Evolutionary conservation across 2,329 filamentous ascomycete species (phyloP), one percentile per base, ranked within the genome.

Genomic region (Scedosporium aurantiacum): DNA sequence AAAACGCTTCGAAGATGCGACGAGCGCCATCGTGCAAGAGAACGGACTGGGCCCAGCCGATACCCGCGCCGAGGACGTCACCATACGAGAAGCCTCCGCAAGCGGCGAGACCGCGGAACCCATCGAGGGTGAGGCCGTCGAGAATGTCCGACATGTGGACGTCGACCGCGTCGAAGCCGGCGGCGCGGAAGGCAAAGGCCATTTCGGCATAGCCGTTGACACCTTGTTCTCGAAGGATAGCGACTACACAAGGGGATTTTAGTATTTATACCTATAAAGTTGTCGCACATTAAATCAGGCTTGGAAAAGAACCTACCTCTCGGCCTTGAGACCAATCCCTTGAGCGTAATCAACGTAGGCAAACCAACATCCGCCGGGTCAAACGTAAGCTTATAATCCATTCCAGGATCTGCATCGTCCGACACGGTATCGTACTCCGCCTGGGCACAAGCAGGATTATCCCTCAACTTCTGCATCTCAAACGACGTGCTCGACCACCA

Each of bases 191-290:
- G 57, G 92, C 91, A 70, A 96, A 97, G 1, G 94, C 94, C 90
- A 99, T 96, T 74, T 99, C 94, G n/a, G 91, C 87, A 68, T 97
- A 85, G 50, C 92, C 90, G 75, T 99, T 97, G 66, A 96, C 90
- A 72, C 94, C 94, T 73, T 97, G 91, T 74, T 97, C 94, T 70
- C 94, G 84, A 23, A 99, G 84, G 67, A 99, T 96, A 52, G 94
- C 94, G 25, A 99, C 92, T 57, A 8, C 40, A 28, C 28, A 28
- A 1, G 8, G 14, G 14, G 2, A 55, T 4, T 14, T 55, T 18
- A 2, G 8, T n/a, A n/a, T n/a, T n/a, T n/a, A n/a, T n/a, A n/a
- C n/a, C n/a, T n/a, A n/a, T n/a, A n/a, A n/a, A n/a, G n/a, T n/a
- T n/a, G n/a, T n/a, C n/a, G n/a, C 14, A 16, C 41, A 18, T 18